Conservation (phyloP, 1,139 yeast species). For the Candida glucosophila region DNA sequence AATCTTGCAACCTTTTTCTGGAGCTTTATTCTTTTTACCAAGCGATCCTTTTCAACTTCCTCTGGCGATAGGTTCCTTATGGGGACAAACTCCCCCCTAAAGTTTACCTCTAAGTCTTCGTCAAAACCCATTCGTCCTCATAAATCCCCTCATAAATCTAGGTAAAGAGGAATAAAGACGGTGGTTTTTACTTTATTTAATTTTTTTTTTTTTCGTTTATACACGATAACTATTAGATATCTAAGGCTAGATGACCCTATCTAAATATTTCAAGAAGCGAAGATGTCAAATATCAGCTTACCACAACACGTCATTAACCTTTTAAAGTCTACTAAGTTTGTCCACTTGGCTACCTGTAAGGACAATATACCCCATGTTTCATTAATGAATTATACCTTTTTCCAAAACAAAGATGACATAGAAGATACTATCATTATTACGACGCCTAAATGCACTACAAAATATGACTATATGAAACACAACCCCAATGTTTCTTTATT, state of each 20-base stretch:
- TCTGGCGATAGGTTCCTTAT: constrained; percentile 15
- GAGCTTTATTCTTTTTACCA: constrained; percentile 10
- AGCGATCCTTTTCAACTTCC: constrained; percentile 12
- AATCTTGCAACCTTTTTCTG: constrained; percentile 5
- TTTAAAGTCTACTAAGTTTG: constrained; percentile 52
- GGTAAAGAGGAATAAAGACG: no score
- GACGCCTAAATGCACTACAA: constrained; percentile 60
- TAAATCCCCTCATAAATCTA: no score
- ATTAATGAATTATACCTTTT: constrained; percentile 79
- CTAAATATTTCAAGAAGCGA: no score
- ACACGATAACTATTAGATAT: no score
- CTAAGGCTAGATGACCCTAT: no score
- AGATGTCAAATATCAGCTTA: no score
- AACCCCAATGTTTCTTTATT: constrained; percentile 74
- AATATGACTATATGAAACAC: constrained; percentile 52
- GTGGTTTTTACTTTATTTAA: no score
- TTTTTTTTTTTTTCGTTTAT: no score
- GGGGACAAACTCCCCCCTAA: constrained; percentile 23
- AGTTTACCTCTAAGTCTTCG: constrained; percentile 11
- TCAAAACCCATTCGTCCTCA: constrained; percentile 3
- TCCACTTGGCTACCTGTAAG: constrained; percentile 74
- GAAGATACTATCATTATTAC: constrained; percentile 54
- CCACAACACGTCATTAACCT: constrained; percentile 51
- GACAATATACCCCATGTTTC: constrained; percentile 73
- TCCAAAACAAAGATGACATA: constrained; percentile 25